Percentiles rank a stretch among this genome's conserved stretches.
These are phyloP conservation scores for Ceratorhiza oryzae-sativae DNA, from an alignment of 1,284 basidiomycete genomes.

Conservation along the genomic window DNA sequence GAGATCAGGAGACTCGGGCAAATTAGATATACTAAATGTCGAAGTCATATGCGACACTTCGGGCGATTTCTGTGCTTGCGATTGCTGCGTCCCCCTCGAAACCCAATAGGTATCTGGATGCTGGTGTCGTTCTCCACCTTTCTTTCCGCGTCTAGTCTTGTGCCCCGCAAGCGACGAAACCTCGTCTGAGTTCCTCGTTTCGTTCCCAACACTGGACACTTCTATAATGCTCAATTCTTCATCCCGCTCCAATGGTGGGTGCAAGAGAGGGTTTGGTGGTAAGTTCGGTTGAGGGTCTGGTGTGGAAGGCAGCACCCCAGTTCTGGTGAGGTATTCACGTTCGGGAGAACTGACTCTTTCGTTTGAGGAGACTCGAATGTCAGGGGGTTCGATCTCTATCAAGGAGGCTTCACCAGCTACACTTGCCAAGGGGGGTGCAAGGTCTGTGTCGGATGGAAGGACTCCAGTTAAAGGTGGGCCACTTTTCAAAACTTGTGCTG, in stretches of 20 bases:
- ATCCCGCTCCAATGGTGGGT: not conserved
- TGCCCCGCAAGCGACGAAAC: not conserved
- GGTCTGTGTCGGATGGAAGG: not conserved
- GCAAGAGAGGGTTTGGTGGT: not conserved
- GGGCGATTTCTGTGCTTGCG: not conserved
- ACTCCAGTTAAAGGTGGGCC: not conserved
- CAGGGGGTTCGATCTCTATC: not conserved
- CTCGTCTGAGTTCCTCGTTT: not conserved
- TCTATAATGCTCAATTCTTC: not conserved
- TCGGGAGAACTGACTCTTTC: not conserved
- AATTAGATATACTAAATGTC: too few relatives aligned
- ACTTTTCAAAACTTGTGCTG: not conserved
- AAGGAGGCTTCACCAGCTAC: slow-evolving; percentile 13
- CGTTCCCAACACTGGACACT: not conserved
- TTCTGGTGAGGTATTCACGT: not conserved
- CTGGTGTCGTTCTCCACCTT: slow-evolving; percentile 1
- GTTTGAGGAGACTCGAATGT: not conserved
- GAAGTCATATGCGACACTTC: not conserved
- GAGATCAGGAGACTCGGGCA: not conserved
- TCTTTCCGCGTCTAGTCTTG: not conserved
- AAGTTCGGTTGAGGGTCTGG: not conserved
- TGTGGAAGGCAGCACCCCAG: not conserved
- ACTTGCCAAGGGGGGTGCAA: not conserved
- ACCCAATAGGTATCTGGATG: not conserved
- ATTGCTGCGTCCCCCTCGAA: not conserved